A percentile compares a stretch with the other conserved stretches of the same genome.
These are phyloP conservation scores for Strobilomyces echinocephalus DNA, from an alignment of 768 basidiomycete species.

Conservation along the genomic window DNA sequence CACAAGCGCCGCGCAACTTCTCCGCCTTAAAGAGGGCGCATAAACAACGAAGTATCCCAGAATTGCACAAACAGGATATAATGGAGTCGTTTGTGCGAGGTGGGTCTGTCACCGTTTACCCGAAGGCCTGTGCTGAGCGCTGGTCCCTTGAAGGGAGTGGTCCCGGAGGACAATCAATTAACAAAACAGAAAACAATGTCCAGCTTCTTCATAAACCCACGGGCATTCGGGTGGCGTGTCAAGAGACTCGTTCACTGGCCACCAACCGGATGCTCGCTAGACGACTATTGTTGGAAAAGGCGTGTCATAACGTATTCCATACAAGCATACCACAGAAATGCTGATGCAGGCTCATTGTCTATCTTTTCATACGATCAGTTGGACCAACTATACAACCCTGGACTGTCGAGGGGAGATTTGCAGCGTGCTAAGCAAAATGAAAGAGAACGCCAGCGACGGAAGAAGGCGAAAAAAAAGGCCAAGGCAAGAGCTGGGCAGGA, in stretches of 20 bases:
- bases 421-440: conserved; percentile 69
- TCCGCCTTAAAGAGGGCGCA: conserved; percentile 70
- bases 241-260: conserved; percentile 80
- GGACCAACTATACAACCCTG: conserved; percentile 69
- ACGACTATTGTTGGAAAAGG: conserved; percentile 71
- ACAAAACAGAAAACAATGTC: conserved; percentile 91
- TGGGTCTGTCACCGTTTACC: conserved; percentile 28
- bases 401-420: conserved; percentile 66
- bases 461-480: conserved; percentile 74
- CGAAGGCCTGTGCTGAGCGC: not conserved
- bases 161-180: conserved; percentile 94
- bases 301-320: conserved; percentile 35
- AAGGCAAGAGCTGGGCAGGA: conserved; percentile 26
- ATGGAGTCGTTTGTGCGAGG: conserved; percentile 86
- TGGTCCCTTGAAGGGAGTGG: conserved; percentile 60
- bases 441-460: conserved; percentile 66
- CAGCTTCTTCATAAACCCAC: conserved; percentile 87
- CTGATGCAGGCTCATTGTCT: conserved; percentile 17
- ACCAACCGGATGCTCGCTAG: conserved; percentile 78
- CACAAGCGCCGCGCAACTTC: conserved; percentile 42
- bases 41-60: conserved; percentile 57
- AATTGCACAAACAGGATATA: conserved; percentile 74
- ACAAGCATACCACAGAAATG: conserved; percentile 3
- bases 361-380: conserved; percentile 41
- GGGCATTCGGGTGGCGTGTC: conserved; percentile 80